Evolutionary conservation across 2,329 filamentous ascomycete genomes (phyloP).

Genomic region (Aspergillus candidus): DNA sequence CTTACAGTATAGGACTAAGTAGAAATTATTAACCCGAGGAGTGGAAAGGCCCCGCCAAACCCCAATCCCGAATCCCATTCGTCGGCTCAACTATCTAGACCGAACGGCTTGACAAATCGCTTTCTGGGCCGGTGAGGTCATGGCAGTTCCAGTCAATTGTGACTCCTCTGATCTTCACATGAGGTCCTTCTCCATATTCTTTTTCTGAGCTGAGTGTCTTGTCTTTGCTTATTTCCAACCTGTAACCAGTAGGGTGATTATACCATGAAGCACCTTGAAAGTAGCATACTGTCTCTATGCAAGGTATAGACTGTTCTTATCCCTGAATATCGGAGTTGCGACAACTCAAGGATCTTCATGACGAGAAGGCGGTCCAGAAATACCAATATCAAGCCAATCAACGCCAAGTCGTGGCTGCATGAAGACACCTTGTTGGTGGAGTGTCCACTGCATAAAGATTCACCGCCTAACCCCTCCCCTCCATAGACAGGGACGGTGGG

Average conservation of each 20-base stretch:
- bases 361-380: constrained; percentile 4
- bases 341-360: constrained; percentile 1
- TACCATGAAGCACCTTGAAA: too few species aligned
- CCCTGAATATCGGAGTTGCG: too few species aligned
- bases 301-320: too few species aligned
- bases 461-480: neutral
- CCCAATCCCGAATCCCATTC: constrained; percentile 9
- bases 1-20: constrained; percentile 8
- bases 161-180: too few species aligned
- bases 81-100: constrained; percentile 13
- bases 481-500: too few species aligned
- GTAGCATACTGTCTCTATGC: too few species aligned
- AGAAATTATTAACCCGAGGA: constrained; percentile 29
- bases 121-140: constrained; percentile 4
- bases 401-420: neutral
- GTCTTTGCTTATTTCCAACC: too few species aligned
- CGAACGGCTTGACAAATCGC: constrained; percentile 17
- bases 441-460: neutral
- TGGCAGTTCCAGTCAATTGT: neutral
- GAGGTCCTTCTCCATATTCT: neutral
- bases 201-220: too few species aligned
- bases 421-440: neutral
- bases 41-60: constrained; percentile 20
- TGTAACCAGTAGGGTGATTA: too few species aligned
- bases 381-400: constrained; percentile 11